Conservation (phyloP, 805 yeast genomes). For the Saturnispora dispora region DNA sequence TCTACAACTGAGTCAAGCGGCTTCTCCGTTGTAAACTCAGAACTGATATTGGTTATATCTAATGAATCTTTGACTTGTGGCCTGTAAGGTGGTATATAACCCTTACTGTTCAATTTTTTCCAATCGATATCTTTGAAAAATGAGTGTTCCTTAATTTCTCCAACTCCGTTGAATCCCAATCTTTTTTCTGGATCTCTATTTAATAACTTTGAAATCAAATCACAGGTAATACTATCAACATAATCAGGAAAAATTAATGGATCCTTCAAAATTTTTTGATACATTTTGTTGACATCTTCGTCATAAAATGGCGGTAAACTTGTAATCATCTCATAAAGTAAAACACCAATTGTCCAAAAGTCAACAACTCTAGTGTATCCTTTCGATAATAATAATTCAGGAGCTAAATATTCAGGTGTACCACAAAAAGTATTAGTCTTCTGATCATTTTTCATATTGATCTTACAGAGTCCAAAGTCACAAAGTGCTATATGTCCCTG, state of each 20-base stretch:
- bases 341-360: conserved; percentile 97
- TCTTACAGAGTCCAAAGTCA: conserved; percentile 93
- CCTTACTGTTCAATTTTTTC: conserved; percentile 72
- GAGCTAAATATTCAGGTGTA: conserved; percentile 95
- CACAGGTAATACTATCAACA: conserved; percentile 79
- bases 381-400: conserved; percentile 82
- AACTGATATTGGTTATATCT: conserved; percentile 91
- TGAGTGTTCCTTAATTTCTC: conserved; percentile 72
- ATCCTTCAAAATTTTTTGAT: conserved; percentile 83
- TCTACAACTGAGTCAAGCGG: conserved; percentile 96
- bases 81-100: conserved; percentile 90
- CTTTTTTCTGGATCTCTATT: conserved; percentile 80
- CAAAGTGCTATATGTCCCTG: conserved; percentile 97
- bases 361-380: conserved; percentile 95
- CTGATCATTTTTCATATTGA: conserved; percentile 86
- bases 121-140: conserved; percentile 89
- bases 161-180: conserved; percentile 71
- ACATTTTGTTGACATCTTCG: conserved; percentile 88
- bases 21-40: conserved; percentile 82
- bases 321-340: conserved; percentile 91
- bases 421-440: conserved; percentile 92
- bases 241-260: conserved; percentile 84
- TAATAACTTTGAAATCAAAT: conserved; percentile 61
- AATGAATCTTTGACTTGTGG: conserved; percentile 79
- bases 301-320: conserved; percentile 97